A percentile compares a stretch with the other conserved stretches of the same genome.
Evolutionary conservation across 805 yeast genomes (phyloP).

Genomic region (Candida xiaguanensis): DNA sequence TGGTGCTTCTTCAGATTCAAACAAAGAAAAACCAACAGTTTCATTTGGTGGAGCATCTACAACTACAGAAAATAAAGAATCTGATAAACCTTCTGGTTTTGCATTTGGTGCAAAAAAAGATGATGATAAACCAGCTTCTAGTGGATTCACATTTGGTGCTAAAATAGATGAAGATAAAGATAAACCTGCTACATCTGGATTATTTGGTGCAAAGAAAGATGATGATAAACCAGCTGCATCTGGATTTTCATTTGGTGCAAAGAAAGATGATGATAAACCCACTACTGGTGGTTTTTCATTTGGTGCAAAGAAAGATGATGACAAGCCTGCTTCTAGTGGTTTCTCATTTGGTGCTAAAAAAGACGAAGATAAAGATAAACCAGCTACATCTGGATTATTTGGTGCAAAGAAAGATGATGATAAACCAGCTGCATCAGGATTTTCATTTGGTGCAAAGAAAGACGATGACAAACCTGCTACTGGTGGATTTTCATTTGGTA

Average conservation of each 20-base stretch:
- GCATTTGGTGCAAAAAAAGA: constrained; percentile 13
- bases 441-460: constrained; percentile 15
- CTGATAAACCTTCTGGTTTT: constrained; percentile 10
- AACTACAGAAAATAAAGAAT: constrained; percentile 18
- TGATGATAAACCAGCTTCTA: constrained; percentile 15
- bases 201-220: constrained; percentile 23
- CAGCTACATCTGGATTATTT: constrained; percentile 13
- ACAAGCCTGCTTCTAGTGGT: constrained; percentile 5
- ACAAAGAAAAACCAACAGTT: constrained; percentile 13
- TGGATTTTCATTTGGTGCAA: constrained; percentile 18
- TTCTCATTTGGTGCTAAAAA: constrained; percentile 9
- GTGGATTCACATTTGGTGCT: constrained; percentile 12
- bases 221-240: constrained; percentile 17
- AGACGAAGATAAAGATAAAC: constrained; percentile 16
- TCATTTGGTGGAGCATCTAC: constrained; percentile 16
- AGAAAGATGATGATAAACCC: constrained; percentile 9
- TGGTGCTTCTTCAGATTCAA: no score
- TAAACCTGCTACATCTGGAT: constrained; percentile 18
- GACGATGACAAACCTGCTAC: constrained; percentile 14
- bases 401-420: constrained; percentile 19
- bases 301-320: constrained; percentile 17
- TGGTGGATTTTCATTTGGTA: constrained; percentile 25
- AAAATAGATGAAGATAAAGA: constrained; percentile 13
- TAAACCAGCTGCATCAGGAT: constrained; percentile 15
- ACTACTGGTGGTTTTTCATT: constrained; percentile 12